These are phyloP conservation scores for Waitea zeae DNA, from an alignment of 1,284 basidiomycete genomes.

Conservation along the genomic window DNA sequence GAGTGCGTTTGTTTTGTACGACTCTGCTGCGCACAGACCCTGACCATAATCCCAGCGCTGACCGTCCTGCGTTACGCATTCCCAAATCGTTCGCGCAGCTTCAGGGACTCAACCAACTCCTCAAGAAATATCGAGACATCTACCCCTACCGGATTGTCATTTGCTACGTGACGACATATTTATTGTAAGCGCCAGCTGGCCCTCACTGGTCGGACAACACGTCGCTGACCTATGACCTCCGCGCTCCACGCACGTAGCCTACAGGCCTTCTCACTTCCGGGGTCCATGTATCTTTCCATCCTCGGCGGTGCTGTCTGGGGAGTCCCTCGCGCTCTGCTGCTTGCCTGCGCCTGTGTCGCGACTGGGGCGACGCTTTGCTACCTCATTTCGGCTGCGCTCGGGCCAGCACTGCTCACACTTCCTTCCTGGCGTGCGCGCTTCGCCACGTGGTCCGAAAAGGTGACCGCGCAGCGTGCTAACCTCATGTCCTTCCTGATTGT, in stretches of 20 bases:
- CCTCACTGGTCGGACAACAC: not conserved
- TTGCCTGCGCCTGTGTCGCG: conserved; percentile 88
- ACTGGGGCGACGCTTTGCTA: conserved; percentile 89
- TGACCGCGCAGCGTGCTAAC: conserved; percentile 59
- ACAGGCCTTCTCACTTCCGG: conserved; percentile 92
- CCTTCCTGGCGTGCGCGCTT: conserved; percentile 73
- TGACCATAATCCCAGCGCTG: conserved; percentile 27
- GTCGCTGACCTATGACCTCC: conserved; percentile 5
- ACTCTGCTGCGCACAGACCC: conserved; percentile 5
- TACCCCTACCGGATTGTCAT: conserved; percentile 69
- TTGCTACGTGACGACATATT: conserved; percentile 76
- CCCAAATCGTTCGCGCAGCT: conserved; percentile 75
- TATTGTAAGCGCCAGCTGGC: conserved; percentile 50
- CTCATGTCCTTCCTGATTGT: conserved; percentile 84
- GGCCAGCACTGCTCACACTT: conserved; percentile 73
- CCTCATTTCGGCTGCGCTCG: conserved; percentile 77
- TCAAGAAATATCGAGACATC: conserved; percentile 81
- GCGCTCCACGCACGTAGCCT: conserved; percentile 33
- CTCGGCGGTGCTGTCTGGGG: conserved; percentile 95
- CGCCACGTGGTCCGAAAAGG: conserved; percentile 65
- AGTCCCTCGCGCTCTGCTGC: conserved; percentile 71
- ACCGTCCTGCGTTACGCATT: conserved; percentile 57
- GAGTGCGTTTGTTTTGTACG: conserved; percentile 23
- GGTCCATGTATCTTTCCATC: conserved; percentile 97
- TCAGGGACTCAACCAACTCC: conserved; percentile 61